Conservation (phyloP, 139 green algal species). For the Chlorella vulgaris region DNA sequence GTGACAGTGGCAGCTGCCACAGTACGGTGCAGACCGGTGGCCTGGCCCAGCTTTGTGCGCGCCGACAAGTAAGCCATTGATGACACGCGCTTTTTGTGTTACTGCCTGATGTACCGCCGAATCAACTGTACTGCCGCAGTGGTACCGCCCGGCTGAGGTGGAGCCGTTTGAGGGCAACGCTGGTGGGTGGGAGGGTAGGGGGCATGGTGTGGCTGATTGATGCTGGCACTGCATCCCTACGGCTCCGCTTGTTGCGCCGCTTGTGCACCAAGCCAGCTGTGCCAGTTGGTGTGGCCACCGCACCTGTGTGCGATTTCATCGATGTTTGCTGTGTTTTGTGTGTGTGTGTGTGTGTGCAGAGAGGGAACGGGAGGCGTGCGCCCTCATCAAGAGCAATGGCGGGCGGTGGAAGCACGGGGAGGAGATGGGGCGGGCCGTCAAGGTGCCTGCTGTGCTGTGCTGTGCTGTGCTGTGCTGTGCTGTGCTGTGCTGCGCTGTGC, state of each 20-base stretch:
- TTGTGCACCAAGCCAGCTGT: background rate
- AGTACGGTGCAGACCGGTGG: too few species aligned
- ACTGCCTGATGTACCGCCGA: too few species aligned
- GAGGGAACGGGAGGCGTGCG: conserved; percentile 34
- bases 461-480: too few species aligned
- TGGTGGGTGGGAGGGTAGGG: background rate
- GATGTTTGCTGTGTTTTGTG: background rate
- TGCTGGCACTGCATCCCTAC: too few species aligned
- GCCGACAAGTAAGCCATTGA: too few species aligned
- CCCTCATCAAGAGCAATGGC: conserved; percentile 34
- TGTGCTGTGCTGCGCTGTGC: too few species aligned
- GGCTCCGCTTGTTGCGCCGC: too few species aligned
- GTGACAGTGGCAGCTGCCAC: too few species aligned
- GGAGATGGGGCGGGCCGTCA: conserved; percentile 35
- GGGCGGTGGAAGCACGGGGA: conserved; percentile 41
- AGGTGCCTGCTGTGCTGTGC: background rate
- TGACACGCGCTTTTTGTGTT: too few species aligned
- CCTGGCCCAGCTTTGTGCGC: too few species aligned
- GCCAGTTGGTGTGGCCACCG: background rate
- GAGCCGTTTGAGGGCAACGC: conserved; percentile 45
- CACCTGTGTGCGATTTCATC: too few species aligned
- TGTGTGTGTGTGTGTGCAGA: background rate
- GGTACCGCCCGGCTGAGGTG: conserved; percentile 42
- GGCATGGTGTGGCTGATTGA: background rate
- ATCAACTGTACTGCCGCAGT: conserved; percentile 29